phyloP scores from a whole-genome alignment of 805 yeast genomes.

The Scheffersomyces amazonensis region DNA sequence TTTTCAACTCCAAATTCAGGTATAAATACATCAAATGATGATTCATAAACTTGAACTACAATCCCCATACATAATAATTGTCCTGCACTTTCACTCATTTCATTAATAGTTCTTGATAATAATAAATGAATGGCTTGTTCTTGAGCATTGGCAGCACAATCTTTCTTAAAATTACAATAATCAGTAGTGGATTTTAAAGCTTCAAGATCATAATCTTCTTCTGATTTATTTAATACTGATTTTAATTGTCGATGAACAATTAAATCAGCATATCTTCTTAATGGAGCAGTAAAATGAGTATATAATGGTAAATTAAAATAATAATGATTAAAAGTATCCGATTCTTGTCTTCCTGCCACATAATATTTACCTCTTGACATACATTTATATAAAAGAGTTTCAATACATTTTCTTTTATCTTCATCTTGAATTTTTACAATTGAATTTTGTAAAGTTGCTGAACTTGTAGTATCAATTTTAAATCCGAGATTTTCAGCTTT shows the following conservation, averaged over 20 bases:
- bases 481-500: conserved; percentile 66
- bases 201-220: conserved; percentile 52
- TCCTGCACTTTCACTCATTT: conserved; percentile 68
- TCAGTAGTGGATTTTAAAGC: conserved; percentile 80
- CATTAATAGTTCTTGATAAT: conserved; percentile 79
- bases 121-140: conserved; percentile 90
- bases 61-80: conserved; percentile 83
- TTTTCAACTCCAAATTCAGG: conserved; percentile 95
- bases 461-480: conserved; percentile 67
- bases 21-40: conserved; percentile 88
- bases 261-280: conserved; percentile 87
- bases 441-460: conserved; percentile 71
- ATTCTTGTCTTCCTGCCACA: conserved; percentile 83
- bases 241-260: conserved; percentile 92
- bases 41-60: conserved; percentile 89
- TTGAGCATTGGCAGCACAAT: conserved; percentile 89
- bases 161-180: conserved; percentile 93
- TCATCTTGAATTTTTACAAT: conserved; percentile 62
- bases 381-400: conserved; percentile 75
- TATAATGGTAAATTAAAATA: conserved; percentile 79
- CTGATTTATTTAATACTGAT: conserved; percentile 45
- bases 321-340: conserved; percentile 76
- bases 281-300: conserved; percentile 92
- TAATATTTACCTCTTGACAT: conserved; percentile 84
- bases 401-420: conserved; percentile 66